Conservation (phyloP, 2,329 filamentous ascomycete species). For the Chaetomiaceae sp. region DNA sequence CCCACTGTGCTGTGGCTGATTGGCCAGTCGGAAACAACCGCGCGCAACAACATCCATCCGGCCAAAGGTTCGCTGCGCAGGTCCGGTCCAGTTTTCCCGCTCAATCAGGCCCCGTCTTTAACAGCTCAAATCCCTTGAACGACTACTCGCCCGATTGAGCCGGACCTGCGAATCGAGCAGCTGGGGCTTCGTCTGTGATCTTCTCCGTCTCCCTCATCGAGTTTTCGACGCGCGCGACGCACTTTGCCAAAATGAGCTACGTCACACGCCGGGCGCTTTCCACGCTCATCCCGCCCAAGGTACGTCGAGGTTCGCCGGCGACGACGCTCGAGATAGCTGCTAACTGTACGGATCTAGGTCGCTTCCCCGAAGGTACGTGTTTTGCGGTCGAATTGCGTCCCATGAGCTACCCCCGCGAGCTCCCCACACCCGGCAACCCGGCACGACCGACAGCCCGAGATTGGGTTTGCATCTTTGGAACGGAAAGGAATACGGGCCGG, state of each 20-base stretch:
- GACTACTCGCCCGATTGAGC: conserved; percentile 22
- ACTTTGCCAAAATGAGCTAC: conserved; percentile 76
- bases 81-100: conserved; percentile 22
- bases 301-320: conserved; percentile 40
- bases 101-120: conserved; percentile 17
- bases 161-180: conserved; percentile 16
- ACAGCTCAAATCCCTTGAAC: conserved; percentile 26
- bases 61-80: conserved; percentile 14
- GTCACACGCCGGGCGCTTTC: conserved; percentile 86
- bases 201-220: conserved; percentile 24
- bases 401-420: background rate
- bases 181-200: conserved; percentile 23
- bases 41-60: conserved; percentile 30
- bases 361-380: conserved; percentile 78
- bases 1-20: conserved; percentile 13
- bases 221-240: conserved; percentile 18
- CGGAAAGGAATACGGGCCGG: background rate
- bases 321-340: background rate
- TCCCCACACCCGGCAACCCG: background rate
- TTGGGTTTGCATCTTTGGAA: background rate
- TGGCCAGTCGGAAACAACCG: conserved; percentile 32
- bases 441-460: background rate
- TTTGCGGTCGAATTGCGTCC: conserved; percentile 8
- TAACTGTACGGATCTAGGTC: conserved; percentile 48
- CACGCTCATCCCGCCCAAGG: conserved; percentile 99